Base-by-base conservation (phyloP, 495 filamentous ascomycete species). In the Aspergillus nanangensis region DNA sequence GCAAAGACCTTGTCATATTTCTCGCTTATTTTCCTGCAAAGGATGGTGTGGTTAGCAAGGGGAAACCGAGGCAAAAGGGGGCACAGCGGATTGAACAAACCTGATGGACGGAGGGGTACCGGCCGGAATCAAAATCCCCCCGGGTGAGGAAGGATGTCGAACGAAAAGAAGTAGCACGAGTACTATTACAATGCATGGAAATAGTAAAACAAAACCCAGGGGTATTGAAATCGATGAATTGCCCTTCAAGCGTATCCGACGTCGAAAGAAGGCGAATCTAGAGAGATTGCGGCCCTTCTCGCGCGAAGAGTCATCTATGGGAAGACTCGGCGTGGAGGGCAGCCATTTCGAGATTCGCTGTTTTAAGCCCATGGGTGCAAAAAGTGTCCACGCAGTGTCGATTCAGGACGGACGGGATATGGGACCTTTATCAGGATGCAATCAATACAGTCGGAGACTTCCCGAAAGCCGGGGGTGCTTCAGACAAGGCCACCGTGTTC, bases 1-100 rank as follows among this genome's bases (percentile, higher is more conserved):
- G 87, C 87, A 58, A 99, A 99, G 40, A 95, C 90, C 64, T 93
- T 95, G 71, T 99, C 93, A 67, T 96, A 78, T 53, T 91, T 84
- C 70, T 99, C 93, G 69, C 87, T 96, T 53, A 99, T 99, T 82
- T 88, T 94, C 51, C 92, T 97, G 62, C 61, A 44, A 24, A 27
- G 7, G 8, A 44, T 24, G 37, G 25, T 9, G 36, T 38, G 11
- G 45, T 57, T 52, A 58, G 43, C 24, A 27, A 49, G 7, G 41
- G 15, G 37, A n/a, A 14, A 23, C 47, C 15, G 34, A 32, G 8
- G 19, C 17, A 11, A 11, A 31, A 15, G 15, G 29, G 25, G 8
- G 23, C 8, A 14, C 20, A 7, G 36, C 22, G 17, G 7, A 27
- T 8, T 17, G 19, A 32, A 70, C 80, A 40, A 78, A 96, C 89